These are phyloP conservation scores for Trypethelium eluteriae DNA, from an alignment of 495 filamentous ascomycete genomes.

Conservation along the genomic window DNA sequence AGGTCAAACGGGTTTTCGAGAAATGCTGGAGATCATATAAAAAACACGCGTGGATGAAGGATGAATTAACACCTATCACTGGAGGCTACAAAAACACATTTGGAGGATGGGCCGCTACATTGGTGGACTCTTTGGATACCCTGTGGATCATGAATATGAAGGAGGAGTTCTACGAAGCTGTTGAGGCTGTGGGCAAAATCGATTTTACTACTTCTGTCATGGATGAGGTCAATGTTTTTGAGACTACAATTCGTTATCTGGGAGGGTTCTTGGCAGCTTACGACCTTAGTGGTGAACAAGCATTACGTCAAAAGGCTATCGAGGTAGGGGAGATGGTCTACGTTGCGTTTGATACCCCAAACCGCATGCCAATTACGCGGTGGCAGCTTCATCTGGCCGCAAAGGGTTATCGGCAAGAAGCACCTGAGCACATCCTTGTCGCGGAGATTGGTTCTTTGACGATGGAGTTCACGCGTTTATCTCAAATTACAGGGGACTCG, in stretches of 20 bases:
- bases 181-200: conserved; percentile 46
- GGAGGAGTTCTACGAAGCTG: conserved; percentile 52
- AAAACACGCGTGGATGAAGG: conserved; percentile 33
- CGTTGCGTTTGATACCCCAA: conserved; percentile 37
- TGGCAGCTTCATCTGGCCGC: conserved; percentile 43
- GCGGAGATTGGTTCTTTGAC: conserved; percentile 34
- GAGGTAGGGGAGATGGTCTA: conserved; percentile 37
- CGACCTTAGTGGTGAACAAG: conserved; percentile 32
- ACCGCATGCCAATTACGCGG: conserved; percentile 40
- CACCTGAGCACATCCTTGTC: conserved; percentile 38
- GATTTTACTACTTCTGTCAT: conserved; percentile 42
- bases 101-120: conserved; percentile 55
- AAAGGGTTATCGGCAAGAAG: conserved; percentile 35
- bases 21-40: conserved; percentile 33
- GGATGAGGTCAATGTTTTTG: conserved; percentile 35
- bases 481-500: conserved; percentile 33
- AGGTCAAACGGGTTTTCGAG: conserved; percentile 31
- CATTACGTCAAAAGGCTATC: conserved; percentile 31
- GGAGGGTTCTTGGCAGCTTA: conserved; percentile 36
- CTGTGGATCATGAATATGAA: conserved; percentile 57
- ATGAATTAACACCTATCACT: conserved; percentile 33
- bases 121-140: conserved; percentile 56
- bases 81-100: conserved; percentile 41
- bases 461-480: conserved; percentile 35
- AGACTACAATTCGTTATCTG: conserved; percentile 37